Evolutionary conservation across 2,329 filamentous ascomycete genomes (phyloP).

Genomic region (Colletotrichum melonis): DNA sequence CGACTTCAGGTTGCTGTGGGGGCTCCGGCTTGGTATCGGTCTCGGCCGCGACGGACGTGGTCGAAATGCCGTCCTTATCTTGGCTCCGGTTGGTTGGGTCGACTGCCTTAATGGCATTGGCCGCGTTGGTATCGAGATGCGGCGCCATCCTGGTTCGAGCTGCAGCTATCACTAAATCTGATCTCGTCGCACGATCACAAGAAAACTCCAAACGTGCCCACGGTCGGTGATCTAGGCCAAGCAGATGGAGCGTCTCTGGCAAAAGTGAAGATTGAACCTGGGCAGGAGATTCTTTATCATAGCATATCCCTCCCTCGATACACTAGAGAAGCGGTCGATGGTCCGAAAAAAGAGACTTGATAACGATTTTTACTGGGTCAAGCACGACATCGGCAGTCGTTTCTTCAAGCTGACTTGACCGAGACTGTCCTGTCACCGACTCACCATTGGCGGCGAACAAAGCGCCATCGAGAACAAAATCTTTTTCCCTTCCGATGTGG

Average conservation of each 20-base stretch:
- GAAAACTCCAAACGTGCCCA: background rate
- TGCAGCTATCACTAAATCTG: background rate
- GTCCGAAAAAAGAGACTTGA: slow-evolving; percentile 12
- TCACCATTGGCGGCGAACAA: background rate
- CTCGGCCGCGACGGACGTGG: slow-evolving; percentile 6
- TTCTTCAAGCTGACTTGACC: background rate
- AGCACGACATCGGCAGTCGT: slow-evolving; percentile 29
- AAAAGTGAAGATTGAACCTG: background rate
- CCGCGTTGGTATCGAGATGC: slow-evolving; percentile 11
- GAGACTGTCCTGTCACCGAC: background rate
- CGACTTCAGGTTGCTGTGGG: slow-evolving; percentile 27
- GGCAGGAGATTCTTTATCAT: slow-evolving; percentile 19
- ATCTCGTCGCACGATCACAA: too few relatives aligned
- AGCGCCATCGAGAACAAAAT: background rate
- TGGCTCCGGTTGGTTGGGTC: slow-evolving; percentile 8
- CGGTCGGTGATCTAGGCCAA: background rate
- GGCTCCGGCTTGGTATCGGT: slow-evolving; percentile 27
- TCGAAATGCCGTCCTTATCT: slow-evolving; percentile 24
- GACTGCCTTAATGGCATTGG: slow-evolving; percentile 7
- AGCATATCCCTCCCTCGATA: background rate
- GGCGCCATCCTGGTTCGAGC: slow-evolving; percentile 12
- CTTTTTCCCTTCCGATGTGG: background rate
- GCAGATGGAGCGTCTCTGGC: background rate
- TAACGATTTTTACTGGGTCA: slow-evolving; percentile 32
- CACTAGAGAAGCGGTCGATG: slow-evolving; percentile 2